Percentiles rank a stretch among this genome's conserved stretches.
Evolutionary conservation across 352 stramenopile species (phyloP).

Genomic region (Phytophthora sp.): DNA sequence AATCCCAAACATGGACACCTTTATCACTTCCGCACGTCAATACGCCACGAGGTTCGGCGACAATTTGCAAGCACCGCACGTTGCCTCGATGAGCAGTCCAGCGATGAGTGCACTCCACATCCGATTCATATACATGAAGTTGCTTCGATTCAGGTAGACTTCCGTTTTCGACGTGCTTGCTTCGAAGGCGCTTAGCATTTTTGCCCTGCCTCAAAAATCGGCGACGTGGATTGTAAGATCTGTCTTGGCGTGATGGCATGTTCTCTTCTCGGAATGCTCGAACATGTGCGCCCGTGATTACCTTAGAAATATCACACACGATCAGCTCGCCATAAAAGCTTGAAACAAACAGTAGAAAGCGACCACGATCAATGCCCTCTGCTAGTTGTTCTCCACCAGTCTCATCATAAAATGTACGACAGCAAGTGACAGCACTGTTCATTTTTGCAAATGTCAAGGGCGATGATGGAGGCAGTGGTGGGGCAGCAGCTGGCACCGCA

Average conservation of each 20-base stretch:
- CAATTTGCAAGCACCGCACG: slow-evolving; percentile 53
- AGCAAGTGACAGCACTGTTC: slow-evolving; percentile 49
- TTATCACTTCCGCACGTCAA: slow-evolving; percentile 75
- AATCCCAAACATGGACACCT: slow-evolving; percentile 60
- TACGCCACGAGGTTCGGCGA: slow-evolving; percentile 64
- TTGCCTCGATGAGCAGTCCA: slow-evolving; percentile 66
- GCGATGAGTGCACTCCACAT: slow-evolving; percentile 46
- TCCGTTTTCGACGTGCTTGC: slow-evolving; percentile 21
- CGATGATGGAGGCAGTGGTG: slow-evolving; percentile 9
- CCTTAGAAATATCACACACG: slow-evolving; percentile 58
- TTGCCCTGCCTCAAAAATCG: slow-evolving; percentile 75
- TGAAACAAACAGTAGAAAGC: slow-evolving; percentile 49
- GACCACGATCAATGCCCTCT: slow-evolving; percentile 47
- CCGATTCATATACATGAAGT: slow-evolving; percentile 30
- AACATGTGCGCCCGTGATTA: slow-evolving; percentile 46
- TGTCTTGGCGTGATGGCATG: slow-evolving; percentile 54
- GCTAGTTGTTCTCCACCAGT: slow-evolving; percentile 57
- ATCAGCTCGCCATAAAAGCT: slow-evolving; percentile 56
- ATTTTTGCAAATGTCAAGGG: slow-evolving; percentile 27
- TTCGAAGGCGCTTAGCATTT: slow-evolving; percentile 57
- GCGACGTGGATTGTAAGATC: slow-evolving; percentile 75
- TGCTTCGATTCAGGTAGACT: slow-evolving; percentile 12
- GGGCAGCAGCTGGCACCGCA: background rate
- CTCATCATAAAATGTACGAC: slow-evolving; percentile 69
- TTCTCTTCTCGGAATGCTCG: slow-evolving; percentile 64